A percentile compares a stretch with the other conserved stretches of the same genome.
These are phyloP conservation scores for Penicillium fuscoglaucum DNA, from an alignment of 2,329 filamentous ascomycete genomes.

Conservation along the genomic window DNA sequence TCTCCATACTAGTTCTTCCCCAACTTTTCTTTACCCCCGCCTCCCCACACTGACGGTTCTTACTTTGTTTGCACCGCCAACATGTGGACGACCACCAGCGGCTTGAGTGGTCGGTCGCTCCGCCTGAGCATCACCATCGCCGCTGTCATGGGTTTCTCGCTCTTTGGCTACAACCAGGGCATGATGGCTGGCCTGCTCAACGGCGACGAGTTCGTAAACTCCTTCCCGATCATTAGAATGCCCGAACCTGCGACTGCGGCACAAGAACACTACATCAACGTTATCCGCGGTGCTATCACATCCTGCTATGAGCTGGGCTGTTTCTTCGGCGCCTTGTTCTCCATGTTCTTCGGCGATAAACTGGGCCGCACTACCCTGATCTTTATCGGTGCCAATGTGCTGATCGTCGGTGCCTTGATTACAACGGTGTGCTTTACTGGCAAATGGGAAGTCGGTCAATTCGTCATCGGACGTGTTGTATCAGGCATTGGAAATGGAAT, in stretches of 20 bases:
- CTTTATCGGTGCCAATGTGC: slow-evolving; percentile 55
- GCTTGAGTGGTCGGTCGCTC: slow-evolving; percentile 21
- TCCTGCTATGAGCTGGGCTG: slow-evolving; percentile 53
- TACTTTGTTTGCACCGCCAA: slow-evolving; percentile 13
- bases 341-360: slow-evolving; percentile 20
- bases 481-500: slow-evolving; percentile 36
- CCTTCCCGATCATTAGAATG: slow-evolving; percentile 16
- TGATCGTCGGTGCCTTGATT: slow-evolving; percentile 26
- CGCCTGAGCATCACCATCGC: slow-evolving; percentile 24
- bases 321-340: slow-evolving; percentile 29
- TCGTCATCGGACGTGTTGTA: slow-evolving; percentile 33
- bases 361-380: slow-evolving; percentile 40
- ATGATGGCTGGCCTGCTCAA: slow-evolving; percentile 24
- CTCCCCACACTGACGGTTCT: slow-evolving; percentile 7
- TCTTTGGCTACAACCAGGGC: slow-evolving; percentile 36
- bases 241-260: slow-evolving; percentile 33
- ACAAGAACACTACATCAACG: slow-evolving; percentile 26
- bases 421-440: slow-evolving; percentile 15
- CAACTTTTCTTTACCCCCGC: background rate
- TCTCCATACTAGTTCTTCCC: background rate
- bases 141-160: slow-evolving; percentile 49
- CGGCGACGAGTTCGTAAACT: slow-evolving; percentile 19
- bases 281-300: slow-evolving; percentile 51
- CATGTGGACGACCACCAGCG: slow-evolving; percentile 27
- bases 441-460: slow-evolving; percentile 32